Percentiles rank a stretch among this genome's conserved stretches.
These are phyloP conservation scores for Oryza meyeriana DNA, from an alignment of 176 grass and related monocot species.

Conservation along the genomic window DNA sequence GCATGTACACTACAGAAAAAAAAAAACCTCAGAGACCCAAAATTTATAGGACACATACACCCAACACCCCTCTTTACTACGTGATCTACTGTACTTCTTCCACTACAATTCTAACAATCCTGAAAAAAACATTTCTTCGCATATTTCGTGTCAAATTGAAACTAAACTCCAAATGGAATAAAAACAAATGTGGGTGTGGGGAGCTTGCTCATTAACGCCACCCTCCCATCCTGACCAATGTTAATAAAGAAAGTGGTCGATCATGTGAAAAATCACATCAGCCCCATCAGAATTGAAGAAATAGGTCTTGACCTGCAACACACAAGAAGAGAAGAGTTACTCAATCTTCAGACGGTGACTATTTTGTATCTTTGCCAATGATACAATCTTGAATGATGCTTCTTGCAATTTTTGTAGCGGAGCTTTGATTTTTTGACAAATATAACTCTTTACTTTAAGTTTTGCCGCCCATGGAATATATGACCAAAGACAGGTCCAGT, in stretches of 20 bases:
- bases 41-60: not conserved
- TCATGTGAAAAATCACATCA: slow-evolving; percentile 93
- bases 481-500: not conserved
- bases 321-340: not conserved
- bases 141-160: not conserved
- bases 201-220: not conserved
- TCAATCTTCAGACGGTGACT: not conserved
- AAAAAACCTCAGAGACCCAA: not conserved
- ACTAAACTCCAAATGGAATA: not conserved
- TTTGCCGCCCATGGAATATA: not conserved
- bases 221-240: not conserved
- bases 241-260: slow-evolving; percentile 75
- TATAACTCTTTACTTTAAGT: not conserved
- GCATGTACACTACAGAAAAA: slow-evolving; percentile 12
- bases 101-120: not conserved
- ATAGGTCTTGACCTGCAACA: slow-evolving; percentile 77
- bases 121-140: not conserved
- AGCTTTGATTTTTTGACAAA: not conserved
- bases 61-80: not conserved
- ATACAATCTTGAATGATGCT: not conserved
- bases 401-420: not conserved
- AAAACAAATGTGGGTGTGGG: not conserved
- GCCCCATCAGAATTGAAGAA: slow-evolving; percentile 75
- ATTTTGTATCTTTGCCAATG: not conserved
- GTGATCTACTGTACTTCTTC: slow-evolving; percentile 5